These are phyloP conservation scores for Acacia pycnantha DNA, from an alignment of 331 rosid species.

Conservation along the genomic window DNA sequence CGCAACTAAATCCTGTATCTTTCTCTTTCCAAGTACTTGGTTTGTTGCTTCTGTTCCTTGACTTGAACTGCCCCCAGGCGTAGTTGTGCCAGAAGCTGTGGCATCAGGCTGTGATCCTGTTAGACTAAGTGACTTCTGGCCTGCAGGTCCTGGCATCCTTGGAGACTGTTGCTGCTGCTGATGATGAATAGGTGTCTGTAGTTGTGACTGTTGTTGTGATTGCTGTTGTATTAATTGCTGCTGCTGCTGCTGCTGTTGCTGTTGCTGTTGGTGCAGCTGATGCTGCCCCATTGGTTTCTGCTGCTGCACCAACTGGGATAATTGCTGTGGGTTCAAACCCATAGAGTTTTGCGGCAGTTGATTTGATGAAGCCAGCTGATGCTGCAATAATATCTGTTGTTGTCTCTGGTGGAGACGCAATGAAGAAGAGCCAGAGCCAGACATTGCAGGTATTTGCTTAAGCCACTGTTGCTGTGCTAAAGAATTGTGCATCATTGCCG, in stretches of 20 bases:
- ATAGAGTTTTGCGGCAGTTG: conserved; percentile 71
- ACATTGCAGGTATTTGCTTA: conserved; percentile 76
- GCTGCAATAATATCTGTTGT: conserved; percentile 79
- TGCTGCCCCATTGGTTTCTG: conserved; percentile 73
- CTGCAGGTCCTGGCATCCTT: conserved; percentile 70
- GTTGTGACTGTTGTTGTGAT: conserved; percentile 52
- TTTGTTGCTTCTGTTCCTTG: conserved; percentile 98
- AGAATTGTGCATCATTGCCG: conserved; percentile 63
- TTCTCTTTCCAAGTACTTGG: conserved; percentile 98
- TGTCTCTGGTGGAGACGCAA: conserved; percentile 70
- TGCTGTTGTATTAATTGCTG: conserved; percentile 65
- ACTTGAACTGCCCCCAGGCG: conserved; percentile 99
- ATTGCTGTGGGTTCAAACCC: conserved; percentile 63
- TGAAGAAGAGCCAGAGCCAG: conserved; percentile 70
- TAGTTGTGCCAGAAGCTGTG: conserved; percentile 92
- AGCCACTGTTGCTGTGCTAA: conserved; percentile 86
- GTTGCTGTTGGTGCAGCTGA: conserved; percentile 60
- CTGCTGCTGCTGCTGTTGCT: conserved; percentile 54
- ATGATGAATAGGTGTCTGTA: conserved; percentile 43
- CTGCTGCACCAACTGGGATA: conserved; percentile 81
- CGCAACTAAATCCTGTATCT: conserved; percentile 94
- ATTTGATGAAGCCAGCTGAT: conserved; percentile 71
- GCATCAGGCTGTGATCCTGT: conserved; percentile 99
- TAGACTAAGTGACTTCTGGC: conserved; percentile 92
- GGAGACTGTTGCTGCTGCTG: conserved; percentile 84